These are phyloP conservation scores for Sporothrix inflata DNA, from an alignment of 2,329 filamentous ascomycete genomes.

Conservation along the genomic window DNA sequence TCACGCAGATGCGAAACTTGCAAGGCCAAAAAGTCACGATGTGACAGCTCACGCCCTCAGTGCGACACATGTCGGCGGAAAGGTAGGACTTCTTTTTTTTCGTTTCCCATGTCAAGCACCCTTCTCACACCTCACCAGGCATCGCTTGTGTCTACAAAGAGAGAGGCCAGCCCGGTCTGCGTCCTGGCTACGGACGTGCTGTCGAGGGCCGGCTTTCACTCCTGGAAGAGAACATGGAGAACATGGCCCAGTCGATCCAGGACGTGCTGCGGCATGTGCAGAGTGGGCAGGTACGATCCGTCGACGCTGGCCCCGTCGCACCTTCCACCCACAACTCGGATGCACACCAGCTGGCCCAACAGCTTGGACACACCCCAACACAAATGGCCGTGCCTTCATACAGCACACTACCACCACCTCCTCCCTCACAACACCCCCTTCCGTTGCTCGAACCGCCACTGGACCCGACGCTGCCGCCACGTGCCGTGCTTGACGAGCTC, in stretches of 20 bases:
- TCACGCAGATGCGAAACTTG: slow-evolving; percentile 28
- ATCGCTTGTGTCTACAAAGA: slow-evolving; percentile 29
- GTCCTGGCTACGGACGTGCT: slow-evolving; percentile 31
- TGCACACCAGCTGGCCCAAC: not conserved
- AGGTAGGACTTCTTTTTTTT: not conserved
- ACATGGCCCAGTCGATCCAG: slow-evolving; percentile 27
- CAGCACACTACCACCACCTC: not conserved
- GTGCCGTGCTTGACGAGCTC: slow-evolving; percentile 25
- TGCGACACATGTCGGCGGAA: slow-evolving; percentile 29
- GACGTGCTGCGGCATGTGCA: slow-evolving; percentile 21
- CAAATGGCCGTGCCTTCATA: not conserved
- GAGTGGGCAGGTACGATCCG: not conserved
- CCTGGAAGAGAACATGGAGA: slow-evolving; percentile 28
- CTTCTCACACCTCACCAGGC: not conserved
- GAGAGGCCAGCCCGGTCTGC: slow-evolving; percentile 30
- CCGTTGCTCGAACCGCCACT: not conserved
- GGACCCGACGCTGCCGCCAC: slow-evolving; percentile 26
- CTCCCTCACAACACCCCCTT: not conserved
- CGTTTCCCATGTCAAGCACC: not conserved
- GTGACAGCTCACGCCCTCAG: slow-evolving; percentile 30
- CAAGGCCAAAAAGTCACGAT: slow-evolving; percentile 32
- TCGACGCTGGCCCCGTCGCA: not conserved
- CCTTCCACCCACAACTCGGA: not conserved
- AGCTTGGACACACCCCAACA: not conserved
- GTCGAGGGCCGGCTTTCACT: slow-evolving; percentile 28